Percentiles rank a stretch among this genome's conserved stretches.
These are phyloP conservation scores for Phytophthora meadii DNA, from an alignment of 352 stramenopile genomes.

Conservation along the genomic window DNA sequence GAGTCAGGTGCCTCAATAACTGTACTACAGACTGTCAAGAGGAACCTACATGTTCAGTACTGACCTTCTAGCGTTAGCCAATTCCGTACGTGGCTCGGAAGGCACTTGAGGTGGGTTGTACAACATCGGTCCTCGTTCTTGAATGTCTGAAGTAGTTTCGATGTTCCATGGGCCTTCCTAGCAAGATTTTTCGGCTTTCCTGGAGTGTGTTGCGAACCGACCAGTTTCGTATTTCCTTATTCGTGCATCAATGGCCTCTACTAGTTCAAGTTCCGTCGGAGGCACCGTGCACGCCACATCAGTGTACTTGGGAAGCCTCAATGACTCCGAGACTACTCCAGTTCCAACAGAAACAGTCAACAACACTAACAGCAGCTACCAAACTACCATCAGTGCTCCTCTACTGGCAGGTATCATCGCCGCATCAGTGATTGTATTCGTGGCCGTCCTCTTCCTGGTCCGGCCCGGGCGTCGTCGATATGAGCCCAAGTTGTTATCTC, in stretches of 20 bases:
- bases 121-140: slow-evolving; percentile 1
- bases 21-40: background rate
- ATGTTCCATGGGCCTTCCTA: slow-evolving; percentile 15
- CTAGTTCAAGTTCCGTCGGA: slow-evolving; percentile 18
- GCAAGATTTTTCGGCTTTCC: slow-evolving; percentile 7
- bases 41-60: slow-evolving; percentile 15
- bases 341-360: slow-evolving; percentile 11
- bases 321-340: slow-evolving; percentile 4
- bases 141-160: background rate
- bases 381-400: slow-evolving; percentile 7
- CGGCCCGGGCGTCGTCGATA: slow-evolving; percentile 13
- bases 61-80: slow-evolving; percentile 27
- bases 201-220: background rate
- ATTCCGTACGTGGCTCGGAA: slow-evolving; percentile 28
- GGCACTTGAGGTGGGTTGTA: slow-evolving; percentile 13
- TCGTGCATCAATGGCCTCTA: slow-evolving; percentile 25
- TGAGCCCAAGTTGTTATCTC: slow-evolving; percentile 21
- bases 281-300: slow-evolving; percentile 1
- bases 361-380: background rate
- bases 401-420: slow-evolving; percentile 23
- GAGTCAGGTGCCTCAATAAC: slow-evolving; percentile 8
- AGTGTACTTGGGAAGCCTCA: slow-evolving; percentile 6
- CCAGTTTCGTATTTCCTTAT: slow-evolving; percentile 29
- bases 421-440: slow-evolving; percentile 18
- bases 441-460: slow-evolving; percentile 26